Evolutionary conservation across 2,329 filamentous ascomycete genomes (phyloP).

Genomic region (Colletotrichum tamarilloi): DNA sequence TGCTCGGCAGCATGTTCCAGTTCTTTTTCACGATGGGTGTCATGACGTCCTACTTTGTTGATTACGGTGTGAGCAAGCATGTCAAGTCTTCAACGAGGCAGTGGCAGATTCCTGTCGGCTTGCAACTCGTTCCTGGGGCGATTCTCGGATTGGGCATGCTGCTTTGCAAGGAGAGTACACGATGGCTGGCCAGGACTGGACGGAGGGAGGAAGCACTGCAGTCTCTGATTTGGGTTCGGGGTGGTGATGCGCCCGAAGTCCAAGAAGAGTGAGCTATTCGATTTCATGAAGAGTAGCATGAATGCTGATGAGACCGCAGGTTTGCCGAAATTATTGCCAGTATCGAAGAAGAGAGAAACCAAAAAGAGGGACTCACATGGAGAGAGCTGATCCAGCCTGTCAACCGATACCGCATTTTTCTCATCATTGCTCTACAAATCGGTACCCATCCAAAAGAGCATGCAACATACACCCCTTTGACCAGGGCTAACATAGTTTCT

Average conservation of each 20-base stretch:
- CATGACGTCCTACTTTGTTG: conserved; percentile 56
- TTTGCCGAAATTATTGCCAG: conserved; percentile 56
- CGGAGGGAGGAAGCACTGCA: conserved; percentile 57
- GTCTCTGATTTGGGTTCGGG: conserved; percentile 63
- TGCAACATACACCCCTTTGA: not conserved
- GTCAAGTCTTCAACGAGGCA: conserved; percentile 52
- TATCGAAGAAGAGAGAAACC: conserved; percentile 57
- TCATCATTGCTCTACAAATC: conserved; percentile 62
- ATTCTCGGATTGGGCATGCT: conserved; percentile 60
- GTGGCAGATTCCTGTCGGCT: conserved; percentile 61
- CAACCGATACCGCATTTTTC: conserved; percentile 59
- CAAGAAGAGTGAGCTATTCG: conserved; percentile 44
- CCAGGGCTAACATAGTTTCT: not conserved
- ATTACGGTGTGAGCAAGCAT: conserved; percentile 54
- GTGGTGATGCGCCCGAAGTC: conserved; percentile 51
- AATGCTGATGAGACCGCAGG: conserved; percentile 36
- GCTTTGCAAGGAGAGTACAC: conserved; percentile 57
- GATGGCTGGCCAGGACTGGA: conserved; percentile 59
- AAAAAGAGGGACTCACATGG: conserved; percentile 57
- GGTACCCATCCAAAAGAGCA: conserved; percentile 38
- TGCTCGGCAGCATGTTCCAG: conserved; percentile 56
- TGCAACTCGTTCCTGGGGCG: conserved; percentile 59
- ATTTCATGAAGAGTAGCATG: no score
- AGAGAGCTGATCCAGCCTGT: conserved; percentile 57
- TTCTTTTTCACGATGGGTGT: conserved; percentile 57